Evolutionary conservation across 1,139 yeast species (phyloP).

Genomic region (Kodamaea arcana): DNA sequence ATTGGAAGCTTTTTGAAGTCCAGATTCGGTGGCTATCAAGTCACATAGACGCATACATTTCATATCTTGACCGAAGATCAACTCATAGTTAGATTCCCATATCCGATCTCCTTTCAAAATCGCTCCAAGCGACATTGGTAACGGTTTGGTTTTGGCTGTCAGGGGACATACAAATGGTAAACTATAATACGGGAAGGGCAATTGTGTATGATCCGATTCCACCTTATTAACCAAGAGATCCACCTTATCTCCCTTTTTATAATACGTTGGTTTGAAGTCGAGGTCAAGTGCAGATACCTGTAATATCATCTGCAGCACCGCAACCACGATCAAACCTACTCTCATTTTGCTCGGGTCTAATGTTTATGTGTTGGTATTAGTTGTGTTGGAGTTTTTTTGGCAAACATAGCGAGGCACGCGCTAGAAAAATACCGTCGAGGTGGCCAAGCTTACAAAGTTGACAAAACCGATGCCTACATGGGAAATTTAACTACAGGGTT

Average conservation of each 20-base stretch:
- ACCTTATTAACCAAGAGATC: conserved; percentile 73
- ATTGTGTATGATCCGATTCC: conserved; percentile 69
- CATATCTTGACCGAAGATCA: conserved; percentile 58
- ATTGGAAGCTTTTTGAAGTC: conserved; percentile 53
- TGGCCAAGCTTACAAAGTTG: too few species aligned
- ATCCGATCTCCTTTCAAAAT: conserved; percentile 78
- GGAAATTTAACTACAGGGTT: too few species aligned
- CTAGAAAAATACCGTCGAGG: too few species aligned
- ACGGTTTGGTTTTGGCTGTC: conserved; percentile 46
- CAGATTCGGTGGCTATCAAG: conserved; percentile 47
- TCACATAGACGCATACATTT: conserved; percentile 69
- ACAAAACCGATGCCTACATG: too few species aligned
- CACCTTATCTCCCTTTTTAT: conserved; percentile 55
- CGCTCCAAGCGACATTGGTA: conserved; percentile 71
- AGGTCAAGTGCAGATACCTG: conserved; percentile 8
- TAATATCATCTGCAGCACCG: background rate
- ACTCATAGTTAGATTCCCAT: conserved; percentile 66
- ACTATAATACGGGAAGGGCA: conserved; percentile 76
- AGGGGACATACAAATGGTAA: conserved; percentile 82
- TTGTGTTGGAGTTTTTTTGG: too few species aligned
- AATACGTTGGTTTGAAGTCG: conserved; percentile 23
- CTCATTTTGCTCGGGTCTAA: conserved; percentile 2
- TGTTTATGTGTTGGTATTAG: too few species aligned
- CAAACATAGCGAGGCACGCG: too few species aligned
- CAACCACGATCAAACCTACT: conserved; percentile 4